Percentiles rank a stretch among this genome's conserved stretches.
These are phyloP conservation scores for Coniosporium tulheliwenetii DNA, from an alignment of 2,329 filamentous ascomycete species.

Conservation along the genomic window DNA sequence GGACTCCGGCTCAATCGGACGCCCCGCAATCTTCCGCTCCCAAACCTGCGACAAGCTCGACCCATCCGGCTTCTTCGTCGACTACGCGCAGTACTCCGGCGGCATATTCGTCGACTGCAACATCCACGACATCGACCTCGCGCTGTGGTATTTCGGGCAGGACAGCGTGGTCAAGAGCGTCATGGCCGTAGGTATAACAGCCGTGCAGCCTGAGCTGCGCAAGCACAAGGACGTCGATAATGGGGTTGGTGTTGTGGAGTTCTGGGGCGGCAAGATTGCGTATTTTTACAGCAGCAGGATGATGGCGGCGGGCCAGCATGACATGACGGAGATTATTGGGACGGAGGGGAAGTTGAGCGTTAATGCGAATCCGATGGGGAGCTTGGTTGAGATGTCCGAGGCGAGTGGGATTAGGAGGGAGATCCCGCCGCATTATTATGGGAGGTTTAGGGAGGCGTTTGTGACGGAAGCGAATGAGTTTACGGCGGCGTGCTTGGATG, in stretches of 20 bases:
- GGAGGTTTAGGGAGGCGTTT: conserved; percentile 46
- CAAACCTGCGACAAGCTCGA: conserved; percentile 55
- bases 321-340: conserved; percentile 51
- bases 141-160: conserved; percentile 47
- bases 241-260: conserved; percentile 49
- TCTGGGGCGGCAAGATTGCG: conserved; percentile 46
- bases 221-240: conserved; percentile 47
- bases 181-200: conserved; percentile 40
- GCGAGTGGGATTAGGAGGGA: conserved; percentile 38
- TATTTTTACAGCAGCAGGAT: conserved; percentile 49
- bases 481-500: conserved; percentile 40
- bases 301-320: conserved; percentile 54
- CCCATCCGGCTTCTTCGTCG: conserved; percentile 50
- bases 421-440: conserved; percentile 47
- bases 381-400: conserved; percentile 41
- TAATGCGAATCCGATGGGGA: conserved; percentile 40
- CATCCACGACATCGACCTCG: conserved; percentile 54
- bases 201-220: conserved; percentile 40
- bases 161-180: conserved; percentile 39
- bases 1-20: conserved; percentile 39
- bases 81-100: conserved; percentile 48
- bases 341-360: conserved; percentile 48
- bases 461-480: conserved; percentile 50
- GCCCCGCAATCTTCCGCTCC: conserved; percentile 43
- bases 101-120: conserved; percentile 59